Evolutionary conservation across 495 filamentous ascomycete species (phyloP).

Genomic region (Aspergillus mulundensis): DNA sequence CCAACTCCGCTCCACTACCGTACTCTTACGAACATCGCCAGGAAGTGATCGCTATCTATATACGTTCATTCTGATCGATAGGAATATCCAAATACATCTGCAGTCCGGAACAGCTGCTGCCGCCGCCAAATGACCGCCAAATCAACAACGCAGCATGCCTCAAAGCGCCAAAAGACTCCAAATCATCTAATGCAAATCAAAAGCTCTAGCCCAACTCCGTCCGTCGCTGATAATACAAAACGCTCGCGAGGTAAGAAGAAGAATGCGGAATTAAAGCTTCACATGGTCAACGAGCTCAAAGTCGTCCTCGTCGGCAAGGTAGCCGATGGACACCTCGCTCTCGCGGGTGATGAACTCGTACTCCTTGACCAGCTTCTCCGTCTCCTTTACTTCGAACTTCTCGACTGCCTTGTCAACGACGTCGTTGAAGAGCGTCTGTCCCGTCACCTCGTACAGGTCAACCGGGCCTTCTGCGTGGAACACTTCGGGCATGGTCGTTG

Average conservation of each 20-base stretch:
- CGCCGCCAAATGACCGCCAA: conserved; percentile 3
- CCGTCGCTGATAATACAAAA: conserved; percentile 9
- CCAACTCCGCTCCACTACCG: background rate
- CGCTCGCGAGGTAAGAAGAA: background rate
- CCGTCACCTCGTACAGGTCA: conserved; percentile 48
- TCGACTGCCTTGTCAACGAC: conserved; percentile 54
- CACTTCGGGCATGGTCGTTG: conserved; percentile 7
- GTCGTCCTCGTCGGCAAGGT: conserved; percentile 38
- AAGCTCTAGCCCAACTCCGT: conserved; percentile 16
- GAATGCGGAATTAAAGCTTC: conserved; percentile 17
- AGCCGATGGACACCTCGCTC: conserved; percentile 32
- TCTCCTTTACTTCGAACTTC: conserved; percentile 52
- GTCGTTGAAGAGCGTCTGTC: conserved; percentile 51
- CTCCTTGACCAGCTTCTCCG: conserved; percentile 55
- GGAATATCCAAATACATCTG: conserved; percentile 2
- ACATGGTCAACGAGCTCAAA: conserved; percentile 38
- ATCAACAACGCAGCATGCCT: background rate
- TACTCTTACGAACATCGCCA: background rate
- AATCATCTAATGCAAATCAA: conserved; percentile 9
- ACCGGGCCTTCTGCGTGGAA: conserved; percentile 37
- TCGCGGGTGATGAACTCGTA: conserved; percentile 53
- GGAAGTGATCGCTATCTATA: conserved; percentile 2
- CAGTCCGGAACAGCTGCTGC: background rate
- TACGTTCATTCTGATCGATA: conserved; percentile 14
- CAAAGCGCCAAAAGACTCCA: conserved; percentile 2